Evolutionary conservation across 192 early-diverging fungal species (phyloP), one percentile per base, ranked within the genome.

Genomic region (Linderina pennispora): DNA sequence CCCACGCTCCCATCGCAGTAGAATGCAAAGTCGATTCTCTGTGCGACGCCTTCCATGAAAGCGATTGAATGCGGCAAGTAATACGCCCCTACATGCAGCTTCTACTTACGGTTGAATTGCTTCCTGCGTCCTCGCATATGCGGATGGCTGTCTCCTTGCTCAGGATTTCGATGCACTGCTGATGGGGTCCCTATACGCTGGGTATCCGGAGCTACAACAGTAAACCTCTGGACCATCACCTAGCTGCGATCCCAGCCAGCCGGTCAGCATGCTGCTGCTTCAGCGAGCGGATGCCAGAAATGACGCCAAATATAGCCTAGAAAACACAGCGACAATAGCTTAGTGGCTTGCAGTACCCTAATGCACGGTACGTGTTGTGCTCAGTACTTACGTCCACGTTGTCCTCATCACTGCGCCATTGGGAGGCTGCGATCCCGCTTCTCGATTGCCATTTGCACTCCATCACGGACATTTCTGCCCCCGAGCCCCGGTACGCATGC

Each of bases 251-350:
- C 28, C 16, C 25, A 25, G 18, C 38, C 33, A 63, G 13, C 6
- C 40, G 45, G 31, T n/a, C 41, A 13, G 44, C 23, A 20, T 63
- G 26, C 43, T 56, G 55, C 49, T 71, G 68, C 31, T 41, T 58
- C 16, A 71, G 36, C 40, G 68, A 71, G 33, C 68, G 61, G 36
- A 71, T 71, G 19, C 56, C 53, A 10, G 58, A 63, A 3, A 64
- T 51, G 21, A 58, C 48, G 8, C 52, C 57, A 14, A 72, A 54
- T 19, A 72, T 38, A 35, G 64, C 20, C 68, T 72, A 72, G 28
- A 63, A 20, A 5, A 37, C 19, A 39, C 9, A 44, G 13, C 25
- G 23, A 44, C 23, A 8, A 44, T n/a, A n/a, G n/a, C n/a, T n/a
- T n/a, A n/a, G n/a, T n/a, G n/a, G n/a, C n/a, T n/a, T 23, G 22